A percentile compares a stretch with the other conserved stretches of the same genome.
These are phyloP conservation scores for Rhodotorula sp. DNA, from an alignment of 1,284 basidiomycete species.

Conservation along the genomic window DNA sequence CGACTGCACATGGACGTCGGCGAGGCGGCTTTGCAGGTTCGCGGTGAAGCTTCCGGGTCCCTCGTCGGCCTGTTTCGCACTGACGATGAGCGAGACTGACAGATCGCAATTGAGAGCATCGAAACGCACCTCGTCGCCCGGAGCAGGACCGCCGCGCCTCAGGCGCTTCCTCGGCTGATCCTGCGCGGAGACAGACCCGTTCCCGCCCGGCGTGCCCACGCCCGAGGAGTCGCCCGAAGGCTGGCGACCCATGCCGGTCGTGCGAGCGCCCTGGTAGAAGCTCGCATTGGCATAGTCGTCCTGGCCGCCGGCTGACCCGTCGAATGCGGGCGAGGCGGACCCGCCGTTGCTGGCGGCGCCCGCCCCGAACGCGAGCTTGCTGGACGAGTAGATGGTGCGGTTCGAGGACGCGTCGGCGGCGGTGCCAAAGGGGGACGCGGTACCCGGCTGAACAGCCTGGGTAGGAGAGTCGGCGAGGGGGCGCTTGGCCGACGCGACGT, in stretches of 20 bases:
- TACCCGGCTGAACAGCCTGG: background rate
- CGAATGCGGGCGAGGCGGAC: slow-evolving; percentile 2
- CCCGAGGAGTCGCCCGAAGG: slow-evolving; percentile 2
- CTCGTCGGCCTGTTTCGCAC: slow-evolving; percentile 9
- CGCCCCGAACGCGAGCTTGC: too few relatives aligned
- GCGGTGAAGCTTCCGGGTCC: slow-evolving; percentile 29
- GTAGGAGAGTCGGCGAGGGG: slow-evolving; percentile 20
- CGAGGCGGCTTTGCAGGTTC: slow-evolving; percentile 29
- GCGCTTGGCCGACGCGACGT: slow-evolving; percentile 14
- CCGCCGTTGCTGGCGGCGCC: background rate
- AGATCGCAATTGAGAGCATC: too few relatives aligned
- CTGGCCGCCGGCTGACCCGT: slow-evolving; percentile 11
- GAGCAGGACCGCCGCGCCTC: slow-evolving; percentile 19
- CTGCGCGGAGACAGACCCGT: slow-evolving; percentile 8
- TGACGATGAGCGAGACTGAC: too few relatives aligned
- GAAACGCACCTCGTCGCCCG: slow-evolving; percentile 15
- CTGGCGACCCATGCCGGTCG: slow-evolving; percentile 26
- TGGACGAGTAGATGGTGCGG: slow-evolving; percentile 22
- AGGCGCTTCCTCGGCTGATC: slow-evolving; percentile 28
- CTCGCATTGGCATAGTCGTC: slow-evolving; percentile 10
- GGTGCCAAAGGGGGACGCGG: slow-evolving; percentile 1
- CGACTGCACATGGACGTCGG: slow-evolving; percentile 36
- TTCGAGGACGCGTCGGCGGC: background rate
- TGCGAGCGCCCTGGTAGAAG: slow-evolving; percentile 12
- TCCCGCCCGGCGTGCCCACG: background rate